These are phyloP conservation scores for Pseudopediastrum boryanum DNA, from an alignment of 139 green algal genomes.

Conservation along the genomic window DNA sequence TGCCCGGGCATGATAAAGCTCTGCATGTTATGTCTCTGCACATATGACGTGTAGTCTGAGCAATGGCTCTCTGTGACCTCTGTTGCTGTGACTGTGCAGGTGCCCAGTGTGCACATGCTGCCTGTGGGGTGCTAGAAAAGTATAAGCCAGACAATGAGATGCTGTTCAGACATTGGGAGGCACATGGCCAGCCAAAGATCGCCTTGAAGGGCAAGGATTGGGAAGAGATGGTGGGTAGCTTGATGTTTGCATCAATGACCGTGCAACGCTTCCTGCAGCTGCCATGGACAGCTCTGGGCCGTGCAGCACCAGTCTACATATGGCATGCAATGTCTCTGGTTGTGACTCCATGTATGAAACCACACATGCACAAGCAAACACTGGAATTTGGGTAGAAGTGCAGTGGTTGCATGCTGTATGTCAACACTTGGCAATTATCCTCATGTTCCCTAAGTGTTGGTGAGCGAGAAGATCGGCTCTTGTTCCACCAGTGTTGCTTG, in stretches of 20 bases:
- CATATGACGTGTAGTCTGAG: background rate
- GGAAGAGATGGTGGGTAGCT: conserved; percentile 51
- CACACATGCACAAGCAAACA: background rate
- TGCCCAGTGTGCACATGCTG: conserved; percentile 86
- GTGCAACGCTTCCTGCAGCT: background rate
- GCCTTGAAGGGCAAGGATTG: conserved; percentile 63
- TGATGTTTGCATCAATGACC: background rate
- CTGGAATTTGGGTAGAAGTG: background rate
- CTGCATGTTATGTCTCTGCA: background rate
- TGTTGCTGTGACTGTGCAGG: conserved; percentile 41
- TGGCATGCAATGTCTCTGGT: background rate
- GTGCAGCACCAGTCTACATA: background rate
- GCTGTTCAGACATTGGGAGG: conserved; percentile 71
- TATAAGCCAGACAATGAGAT: conserved; percentile 39
- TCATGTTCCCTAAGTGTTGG: no score
- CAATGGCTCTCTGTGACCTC: background rate
- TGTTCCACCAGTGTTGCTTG: no score
- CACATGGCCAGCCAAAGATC: conserved; percentile 80
- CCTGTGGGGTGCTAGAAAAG: conserved; percentile 71
- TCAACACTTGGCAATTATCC: no score
- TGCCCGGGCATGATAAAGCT: background rate
- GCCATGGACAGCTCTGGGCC: background rate
- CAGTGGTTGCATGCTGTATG: no score
- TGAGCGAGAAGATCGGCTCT: no score
- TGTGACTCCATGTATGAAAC: background rate